These are phyloP conservation scores for Boletellus ananiceps DNA, from an alignment of 768 basidiomycete genomes.

Conservation along the genomic window DNA sequence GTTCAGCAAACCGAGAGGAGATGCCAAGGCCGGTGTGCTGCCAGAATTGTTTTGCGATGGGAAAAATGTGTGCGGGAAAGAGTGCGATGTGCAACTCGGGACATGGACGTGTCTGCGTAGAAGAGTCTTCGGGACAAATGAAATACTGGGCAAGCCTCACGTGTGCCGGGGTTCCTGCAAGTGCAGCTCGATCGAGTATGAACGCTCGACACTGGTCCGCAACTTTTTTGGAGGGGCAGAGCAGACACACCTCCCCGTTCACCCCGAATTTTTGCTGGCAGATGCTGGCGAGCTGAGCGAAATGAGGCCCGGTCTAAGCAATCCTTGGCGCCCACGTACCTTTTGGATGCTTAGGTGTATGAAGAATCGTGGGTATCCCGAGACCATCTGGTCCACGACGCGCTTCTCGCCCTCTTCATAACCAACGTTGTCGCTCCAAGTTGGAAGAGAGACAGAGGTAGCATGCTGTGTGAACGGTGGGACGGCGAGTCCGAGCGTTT, in stretches of 20 bases:
- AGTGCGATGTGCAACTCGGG: constrained; percentile 79
- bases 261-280: constrained; percentile 77
- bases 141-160: constrained; percentile 65
- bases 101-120: constrained; percentile 26
- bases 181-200: constrained; percentile 48
- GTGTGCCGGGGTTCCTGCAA: constrained; percentile 40
- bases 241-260: constrained; percentile 67
- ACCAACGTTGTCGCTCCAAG: constrained; percentile 85
- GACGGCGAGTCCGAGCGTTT: constrained; percentile 45
- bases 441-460: constrained; percentile 92
- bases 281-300: constrained; percentile 63
- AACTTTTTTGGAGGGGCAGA: constrained; percentile 68
- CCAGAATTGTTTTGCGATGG: constrained; percentile 89
- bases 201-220: constrained; percentile 77
- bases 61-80: constrained; percentile 57
- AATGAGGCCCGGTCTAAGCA: background rate
- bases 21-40: constrained; percentile 91
- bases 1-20: constrained; percentile 81
- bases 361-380: constrained; percentile 94
- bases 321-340: constrained; percentile 37
- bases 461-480: constrained; percentile 79
- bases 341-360: constrained; percentile 82
- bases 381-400: constrained; percentile 73
- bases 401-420: constrained; percentile 89
- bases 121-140: constrained; percentile 57